Conservation (phyloP, 2,329 filamentous ascomycete genomes). For the Calonectria pteridis region DNA sequence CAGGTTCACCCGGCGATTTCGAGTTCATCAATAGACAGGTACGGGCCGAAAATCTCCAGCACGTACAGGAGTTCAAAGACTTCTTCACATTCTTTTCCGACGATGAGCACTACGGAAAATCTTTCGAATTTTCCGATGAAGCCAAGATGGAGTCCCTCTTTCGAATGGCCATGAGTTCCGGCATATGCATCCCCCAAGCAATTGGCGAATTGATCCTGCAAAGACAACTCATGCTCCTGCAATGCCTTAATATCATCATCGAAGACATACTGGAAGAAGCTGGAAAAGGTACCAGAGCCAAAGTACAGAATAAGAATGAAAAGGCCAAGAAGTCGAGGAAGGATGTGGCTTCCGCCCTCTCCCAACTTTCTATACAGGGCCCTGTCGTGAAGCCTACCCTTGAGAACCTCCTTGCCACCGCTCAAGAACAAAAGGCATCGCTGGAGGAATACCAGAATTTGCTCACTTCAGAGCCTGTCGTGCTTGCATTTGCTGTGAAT, state of each 20-base stretch:
- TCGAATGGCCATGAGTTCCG: constrained; percentile 33
- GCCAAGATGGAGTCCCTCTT: neutral
- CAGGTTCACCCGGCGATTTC: constrained; percentile 51
- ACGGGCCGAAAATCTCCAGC: constrained; percentile 48
- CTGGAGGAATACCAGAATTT: constrained; percentile 52
- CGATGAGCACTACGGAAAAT: constrained; percentile 51
- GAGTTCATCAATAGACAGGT: constrained; percentile 52
- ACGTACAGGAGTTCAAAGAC: constrained; percentile 42
- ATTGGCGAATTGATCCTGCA: constrained; percentile 53
- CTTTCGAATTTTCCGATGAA: constrained; percentile 33
- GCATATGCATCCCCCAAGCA: constrained; percentile 44
- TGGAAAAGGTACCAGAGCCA: constrained; percentile 38
- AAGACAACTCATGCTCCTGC: constrained; percentile 54
- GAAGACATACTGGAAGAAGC: constrained; percentile 56
- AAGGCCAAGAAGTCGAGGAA: constrained; percentile 48
- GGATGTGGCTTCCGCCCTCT: constrained; percentile 44
- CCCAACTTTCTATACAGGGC: constrained; percentile 48
- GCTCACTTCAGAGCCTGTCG: constrained; percentile 47
- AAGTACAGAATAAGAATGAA: constrained; percentile 36
- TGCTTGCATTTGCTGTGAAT: constrained; percentile 51
- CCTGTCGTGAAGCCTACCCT: constrained; percentile 46
- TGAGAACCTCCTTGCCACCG: constrained; percentile 45
- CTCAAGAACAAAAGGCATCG: constrained; percentile 49
- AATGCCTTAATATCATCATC: constrained; percentile 56
- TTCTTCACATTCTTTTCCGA: constrained; percentile 54